Percentiles rank a stretch among this genome's conserved stretches.
Evolutionary conservation across 805 yeast genomes (phyloP).

Genomic region (Candida nemodendra): DNA sequence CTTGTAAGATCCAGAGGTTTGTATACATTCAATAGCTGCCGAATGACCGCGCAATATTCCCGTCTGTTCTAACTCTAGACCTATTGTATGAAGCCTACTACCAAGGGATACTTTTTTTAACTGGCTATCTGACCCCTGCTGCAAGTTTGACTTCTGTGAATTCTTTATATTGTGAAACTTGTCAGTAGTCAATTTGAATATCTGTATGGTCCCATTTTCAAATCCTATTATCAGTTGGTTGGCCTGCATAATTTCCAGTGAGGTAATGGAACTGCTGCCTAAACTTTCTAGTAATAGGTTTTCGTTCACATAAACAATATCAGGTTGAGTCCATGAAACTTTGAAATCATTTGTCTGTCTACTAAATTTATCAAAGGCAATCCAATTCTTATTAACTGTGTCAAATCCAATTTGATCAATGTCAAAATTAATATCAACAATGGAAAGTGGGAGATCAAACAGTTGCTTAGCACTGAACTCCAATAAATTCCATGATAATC

Average conservation of each 20-base stretch:
- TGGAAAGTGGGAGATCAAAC: conserved; percentile 35
- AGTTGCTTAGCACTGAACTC: conserved; percentile 33
- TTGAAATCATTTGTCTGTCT: conserved; percentile 5
- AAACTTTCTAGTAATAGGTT: conserved; percentile 40
- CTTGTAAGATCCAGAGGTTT: conserved; percentile 51
- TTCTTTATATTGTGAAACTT: conserved; percentile 43
- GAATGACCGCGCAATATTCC: conserved; percentile 58
- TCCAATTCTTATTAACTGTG: conserved; percentile 46
- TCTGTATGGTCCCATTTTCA: conserved; percentile 57
- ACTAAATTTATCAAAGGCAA: conserved; percentile 35
- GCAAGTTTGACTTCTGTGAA: conserved; percentile 23
- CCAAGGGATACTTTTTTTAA: conserved; percentile 1
- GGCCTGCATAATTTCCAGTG: conserved; percentile 41
- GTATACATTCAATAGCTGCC: conserved; percentile 43
- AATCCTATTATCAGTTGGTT: conserved; percentile 49
- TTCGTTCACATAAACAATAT: conserved; percentile 37
- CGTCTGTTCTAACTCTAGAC: conserved; percentile 8
- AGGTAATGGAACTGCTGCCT: conserved; percentile 39
- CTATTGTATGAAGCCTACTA: neutral
- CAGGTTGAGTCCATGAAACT: conserved; percentile 11
- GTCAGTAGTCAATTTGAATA: conserved; percentile 24
- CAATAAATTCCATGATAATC: conserved; percentile 40
- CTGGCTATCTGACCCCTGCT: neutral
- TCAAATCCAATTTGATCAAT: conserved; percentile 46
- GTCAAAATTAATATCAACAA: conserved; percentile 43